phyloP scores from a whole-genome alignment of 345 rosid genomes.

The Brassica nigra region DNA sequence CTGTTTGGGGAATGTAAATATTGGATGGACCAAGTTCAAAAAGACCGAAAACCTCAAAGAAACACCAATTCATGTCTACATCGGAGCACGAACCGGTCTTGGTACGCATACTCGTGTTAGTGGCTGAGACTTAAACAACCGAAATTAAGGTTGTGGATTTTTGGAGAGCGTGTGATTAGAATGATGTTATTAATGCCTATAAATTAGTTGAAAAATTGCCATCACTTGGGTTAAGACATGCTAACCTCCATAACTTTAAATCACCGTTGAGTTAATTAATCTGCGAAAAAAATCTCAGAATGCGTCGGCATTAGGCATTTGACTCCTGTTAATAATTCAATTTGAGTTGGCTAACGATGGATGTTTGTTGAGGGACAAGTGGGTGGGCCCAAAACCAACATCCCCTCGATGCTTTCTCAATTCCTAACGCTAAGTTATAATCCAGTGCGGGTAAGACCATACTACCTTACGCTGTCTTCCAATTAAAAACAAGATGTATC shows the following conservation, averaged over 20 bases:
- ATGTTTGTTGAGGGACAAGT: constrained; percentile 11
- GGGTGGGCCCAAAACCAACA: constrained; percentile 31
- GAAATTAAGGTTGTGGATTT: background rate
- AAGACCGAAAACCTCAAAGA: background rate
- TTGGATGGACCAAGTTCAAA: background rate
- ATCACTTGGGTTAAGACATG: background rate
- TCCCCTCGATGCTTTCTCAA: constrained; percentile 16
- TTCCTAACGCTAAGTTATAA: background rate
- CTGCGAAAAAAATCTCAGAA: background rate
- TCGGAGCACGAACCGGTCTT: background rate
- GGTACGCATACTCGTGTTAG: background rate
- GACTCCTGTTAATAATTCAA: background rate
- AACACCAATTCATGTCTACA: background rate
- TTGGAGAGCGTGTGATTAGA: background rate
- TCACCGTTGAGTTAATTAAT: background rate
- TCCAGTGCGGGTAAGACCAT: constrained; percentile 7
- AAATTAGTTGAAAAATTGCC: background rate
- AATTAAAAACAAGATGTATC: background rate
- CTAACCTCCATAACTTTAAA: background rate
- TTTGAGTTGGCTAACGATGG: constrained; percentile 10
- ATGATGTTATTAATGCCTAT: background rate
- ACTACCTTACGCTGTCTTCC: background rate
- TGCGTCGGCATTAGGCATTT: constrained; percentile 12
- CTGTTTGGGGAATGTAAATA: background rate
- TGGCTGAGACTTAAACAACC: background rate